These are phyloP conservation scores for Talaromyces marneffei DNA, from an alignment of 2,329 filamentous ascomycete genomes.

Conservation along the genomic window DNA sequence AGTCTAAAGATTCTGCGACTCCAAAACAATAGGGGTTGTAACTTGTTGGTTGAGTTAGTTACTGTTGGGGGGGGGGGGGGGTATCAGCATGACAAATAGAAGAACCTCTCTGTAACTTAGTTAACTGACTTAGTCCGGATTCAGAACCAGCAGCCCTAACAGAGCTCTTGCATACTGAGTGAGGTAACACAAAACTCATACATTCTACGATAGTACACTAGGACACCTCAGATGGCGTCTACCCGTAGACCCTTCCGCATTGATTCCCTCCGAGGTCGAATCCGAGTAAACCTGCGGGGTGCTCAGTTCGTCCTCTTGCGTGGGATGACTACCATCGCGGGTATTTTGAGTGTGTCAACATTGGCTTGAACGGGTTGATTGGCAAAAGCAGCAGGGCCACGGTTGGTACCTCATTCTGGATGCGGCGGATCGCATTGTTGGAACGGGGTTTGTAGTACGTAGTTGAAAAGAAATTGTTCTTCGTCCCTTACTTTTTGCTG, in stretches of 20 bases:
- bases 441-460: slow-evolving; percentile 10
- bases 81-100: no score
- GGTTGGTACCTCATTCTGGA: slow-evolving; percentile 12
- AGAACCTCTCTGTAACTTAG: no score
- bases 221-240: neutral
- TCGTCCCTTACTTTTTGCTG: neutral
- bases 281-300: slow-evolving; percentile 6
- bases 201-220: no score
- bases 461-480: slow-evolving; percentile 12
- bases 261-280: slow-evolving; percentile 8
- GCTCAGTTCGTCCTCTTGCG: slow-evolving; percentile 9
- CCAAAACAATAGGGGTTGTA: no score
- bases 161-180: neutral
- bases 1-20: no score
- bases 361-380: slow-evolving; percentile 10
- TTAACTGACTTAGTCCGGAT: neutral
- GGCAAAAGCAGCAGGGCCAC: slow-evolving; percentile 8
- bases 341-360: slow-evolving; percentile 9
- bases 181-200: no score
- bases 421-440: slow-evolving; percentile 6
- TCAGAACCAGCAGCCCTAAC: neutral
- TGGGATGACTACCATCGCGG: slow-evolving; percentile 12
- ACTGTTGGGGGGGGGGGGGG: no score
- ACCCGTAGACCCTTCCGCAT: neutral
- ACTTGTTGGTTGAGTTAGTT: no score